phyloP scores from a whole-genome alignment of 2,329 filamentous ascomycete genomes.

The Pseudopyricularia cyperi region DNA sequence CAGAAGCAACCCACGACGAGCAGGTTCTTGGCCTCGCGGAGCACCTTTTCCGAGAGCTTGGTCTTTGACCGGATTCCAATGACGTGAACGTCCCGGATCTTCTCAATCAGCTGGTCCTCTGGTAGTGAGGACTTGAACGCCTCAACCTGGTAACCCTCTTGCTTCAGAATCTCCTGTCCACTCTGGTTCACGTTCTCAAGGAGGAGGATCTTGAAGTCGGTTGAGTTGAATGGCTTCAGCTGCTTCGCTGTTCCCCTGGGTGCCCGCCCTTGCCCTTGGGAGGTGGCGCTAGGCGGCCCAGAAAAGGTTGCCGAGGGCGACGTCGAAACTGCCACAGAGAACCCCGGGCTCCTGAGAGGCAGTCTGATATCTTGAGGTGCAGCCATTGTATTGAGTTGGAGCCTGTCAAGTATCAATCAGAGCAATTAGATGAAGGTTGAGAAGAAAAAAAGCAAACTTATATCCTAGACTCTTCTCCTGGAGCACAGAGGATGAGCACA shows the following conservation, averaged over 20 bases:
- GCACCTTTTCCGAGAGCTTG: conserved; percentile 74
- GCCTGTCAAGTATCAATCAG: no score
- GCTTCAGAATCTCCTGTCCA: conserved; percentile 67
- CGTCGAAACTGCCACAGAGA: conserved; percentile 55
- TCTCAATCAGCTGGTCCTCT: conserved; percentile 90
- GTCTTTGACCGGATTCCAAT: conserved; percentile 98
- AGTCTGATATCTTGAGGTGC: conserved; percentile 11
- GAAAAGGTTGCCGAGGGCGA: conserved; percentile 69
- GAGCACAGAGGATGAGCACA: no score
- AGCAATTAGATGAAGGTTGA: no score
- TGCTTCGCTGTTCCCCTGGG: conserved; percentile 46
- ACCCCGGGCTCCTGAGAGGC: conserved; percentile 30
- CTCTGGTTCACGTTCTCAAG: conserved; percentile 94
- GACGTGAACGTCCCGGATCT: conserved; percentile 92
- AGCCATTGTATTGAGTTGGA: conserved; percentile 6
- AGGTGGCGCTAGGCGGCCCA: conserved; percentile 46
- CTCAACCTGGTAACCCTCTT: conserved; percentile 94
- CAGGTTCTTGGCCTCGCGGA: conserved; percentile 82
- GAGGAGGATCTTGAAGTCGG: conserved; percentile 91
- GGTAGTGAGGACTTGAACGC: conserved; percentile 76
- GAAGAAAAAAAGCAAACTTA: no score
- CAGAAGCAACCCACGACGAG: conserved; percentile 97
- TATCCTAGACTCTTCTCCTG: no score
- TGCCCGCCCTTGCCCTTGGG: conserved; percentile 23
- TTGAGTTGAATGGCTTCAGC: conserved; percentile 87